phyloP scores from a whole-genome alignment of 768 basidiomycete genomes.

The Tricholoma flavovirens region DNA sequence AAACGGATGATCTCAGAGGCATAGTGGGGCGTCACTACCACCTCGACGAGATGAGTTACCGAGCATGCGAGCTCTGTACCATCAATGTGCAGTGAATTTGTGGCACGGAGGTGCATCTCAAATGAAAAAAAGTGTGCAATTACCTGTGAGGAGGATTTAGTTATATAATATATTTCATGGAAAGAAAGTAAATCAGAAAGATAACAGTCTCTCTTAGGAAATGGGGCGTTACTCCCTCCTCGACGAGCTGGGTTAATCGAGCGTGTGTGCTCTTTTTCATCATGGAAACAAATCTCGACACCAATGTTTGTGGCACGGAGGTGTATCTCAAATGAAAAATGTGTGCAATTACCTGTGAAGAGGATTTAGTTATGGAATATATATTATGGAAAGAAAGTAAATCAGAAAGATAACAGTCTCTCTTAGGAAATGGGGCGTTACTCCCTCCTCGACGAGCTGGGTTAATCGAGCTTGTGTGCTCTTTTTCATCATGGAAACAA shows the following conservation, averaged over 20 bases:
- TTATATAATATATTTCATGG: not conserved
- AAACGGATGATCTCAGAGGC: conserved; percentile 50
- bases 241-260: conserved; percentile 95
- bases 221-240: conserved; percentile 89
- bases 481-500: conserved; percentile 61
- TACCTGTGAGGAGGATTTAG: conserved; percentile 16
- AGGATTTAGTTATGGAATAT: conserved; percentile 8
- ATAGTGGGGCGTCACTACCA: conserved; percentile 74
- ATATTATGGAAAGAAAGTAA: not conserved
- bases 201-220: conserved; percentile 57
- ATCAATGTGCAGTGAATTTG: conserved; percentile 29
- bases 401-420: conserved; percentile 45
- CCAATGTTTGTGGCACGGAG: not conserved
- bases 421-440: conserved; percentile 81
- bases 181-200: conserved; percentile 31
- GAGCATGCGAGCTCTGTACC: conserved; percentile 72
- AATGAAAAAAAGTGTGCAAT: conserved; percentile 6
- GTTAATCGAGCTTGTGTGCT: conserved; percentile 74
- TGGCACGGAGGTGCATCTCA: not conserved
- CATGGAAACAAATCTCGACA: conserved; percentile 27
- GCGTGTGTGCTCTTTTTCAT: conserved; percentile 77
- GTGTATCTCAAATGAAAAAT: no score
- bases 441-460: conserved; percentile 96
- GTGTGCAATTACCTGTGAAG: conserved; percentile 16
- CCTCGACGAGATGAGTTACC: conserved; percentile 90